Evolutionary conservation across 2,329 filamentous ascomycete species (phyloP), one percentile per base, ranked within the genome.

Genomic region (Eurotiales sp.): DNA sequence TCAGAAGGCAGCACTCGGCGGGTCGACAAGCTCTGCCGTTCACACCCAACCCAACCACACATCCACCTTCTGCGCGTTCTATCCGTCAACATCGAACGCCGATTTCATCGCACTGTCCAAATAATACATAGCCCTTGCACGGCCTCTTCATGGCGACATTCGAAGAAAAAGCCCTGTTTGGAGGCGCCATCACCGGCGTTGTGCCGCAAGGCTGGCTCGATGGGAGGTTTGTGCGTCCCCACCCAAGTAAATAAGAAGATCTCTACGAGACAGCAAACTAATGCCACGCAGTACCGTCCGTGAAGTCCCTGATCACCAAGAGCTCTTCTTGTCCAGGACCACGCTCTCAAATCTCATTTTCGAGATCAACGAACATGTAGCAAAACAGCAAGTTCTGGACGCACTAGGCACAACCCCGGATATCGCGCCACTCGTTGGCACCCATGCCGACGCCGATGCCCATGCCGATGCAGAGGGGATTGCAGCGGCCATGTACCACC

Each of bases 341-440:
- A 90, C 90, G 45, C 91, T 91, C 69, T 89, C 88, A 3, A 90
- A 82, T 71, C 84, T 96, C 67, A 91, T 96, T 61, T 81, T 96
- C 69, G 92, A 97, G 63, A 89, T 97, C 63, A 87, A 88, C 50
- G 86, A 96, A 74, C 86, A 88, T 51, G 85, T 95, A 19, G 80
- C 64, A 2, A 47, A 56, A 23, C 56, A 59, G 34, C 21, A 64
- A 21, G 63, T 63, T 6, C 57, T 62, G 23, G 52, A 59, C 50
- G 55, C 54, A 21, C 54, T 58, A 57, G 41, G 42, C 37, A 23
- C 50, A 11, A 27, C 34, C 6, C 3, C 34, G 36, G 44, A 47
- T 0, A 14, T 52, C 19, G 40, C 37, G 8, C 6, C 45, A 2
- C 34, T 30, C 10, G 23, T 40, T n/a, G 32, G 22, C 3, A 12